Evolutionary conservation across 169 alveolate genomes (phyloP).

Genomic region (Plasmodium knowlesi): DNA sequence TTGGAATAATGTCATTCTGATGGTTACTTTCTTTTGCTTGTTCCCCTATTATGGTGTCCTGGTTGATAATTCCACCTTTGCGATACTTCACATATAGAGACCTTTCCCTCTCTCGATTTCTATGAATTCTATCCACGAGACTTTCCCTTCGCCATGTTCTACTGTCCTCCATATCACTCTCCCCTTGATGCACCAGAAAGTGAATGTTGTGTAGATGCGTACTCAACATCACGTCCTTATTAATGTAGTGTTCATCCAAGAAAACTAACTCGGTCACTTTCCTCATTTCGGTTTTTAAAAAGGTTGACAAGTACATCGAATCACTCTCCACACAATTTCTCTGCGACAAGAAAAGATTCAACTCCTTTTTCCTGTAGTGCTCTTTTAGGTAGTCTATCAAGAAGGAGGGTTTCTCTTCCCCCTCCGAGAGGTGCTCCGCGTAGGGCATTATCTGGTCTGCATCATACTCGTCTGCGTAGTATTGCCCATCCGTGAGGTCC

Average conservation of each 20-base stretch:
- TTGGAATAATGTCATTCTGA: neutral
- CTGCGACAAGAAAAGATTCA: neutral
- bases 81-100: constrained; percentile 9
- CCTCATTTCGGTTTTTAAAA: constrained; percentile 51
- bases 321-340: constrained; percentile 40
- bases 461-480: neutral
- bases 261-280: constrained; percentile 54
- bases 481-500: neutral
- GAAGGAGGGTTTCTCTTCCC: constrained; percentile 6
- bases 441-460: neutral
- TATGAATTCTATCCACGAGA: constrained; percentile 3
- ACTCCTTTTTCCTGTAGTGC: constrained; percentile 24
- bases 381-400: constrained; percentile 40
- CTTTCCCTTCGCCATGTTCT: neutral
- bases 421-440: constrained; percentile 16
- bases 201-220: constrained; percentile 44
- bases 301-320: constrained; percentile 59
- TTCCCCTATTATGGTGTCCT: neutral
- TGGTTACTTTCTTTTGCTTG: neutral
- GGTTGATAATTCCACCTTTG: neutral
- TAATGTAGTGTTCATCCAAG: constrained; percentile 62
- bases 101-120: constrained; percentile 5
- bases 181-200: neutral
- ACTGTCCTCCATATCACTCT: neutral
- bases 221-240: constrained; percentile 71